Conservation (phyloP, 139 green algal species). For the Picochlorum costavermella region DNA sequence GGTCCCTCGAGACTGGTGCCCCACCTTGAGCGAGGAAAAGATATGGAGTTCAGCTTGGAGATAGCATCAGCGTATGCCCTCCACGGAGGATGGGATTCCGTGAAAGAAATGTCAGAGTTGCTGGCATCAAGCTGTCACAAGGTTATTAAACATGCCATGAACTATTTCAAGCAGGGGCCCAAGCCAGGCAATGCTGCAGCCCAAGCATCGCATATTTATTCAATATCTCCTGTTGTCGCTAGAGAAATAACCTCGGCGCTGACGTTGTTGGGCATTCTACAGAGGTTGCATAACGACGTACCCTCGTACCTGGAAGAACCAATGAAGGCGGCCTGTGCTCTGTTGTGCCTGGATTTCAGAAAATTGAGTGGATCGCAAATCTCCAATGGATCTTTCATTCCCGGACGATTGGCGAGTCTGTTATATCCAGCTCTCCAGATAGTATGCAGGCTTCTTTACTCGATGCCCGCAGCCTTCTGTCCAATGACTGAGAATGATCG, state of each 20-base stretch:
- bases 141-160: not conserved
- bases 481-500: constrained; percentile 4
- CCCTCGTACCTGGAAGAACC: constrained; percentile 16
- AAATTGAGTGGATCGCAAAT: not conserved
- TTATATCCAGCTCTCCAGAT: constrained; percentile 5
- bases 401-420: not conserved
- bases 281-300: not conserved
- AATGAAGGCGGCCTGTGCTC: constrained; percentile 7
- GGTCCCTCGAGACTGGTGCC: constrained; percentile 33
- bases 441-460: constrained; percentile 19
- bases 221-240: constrained; percentile 5
- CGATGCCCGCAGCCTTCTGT: constrained; percentile 4
- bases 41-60: constrained; percentile 39
- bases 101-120: constrained; percentile 7
- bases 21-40: constrained; percentile 43
- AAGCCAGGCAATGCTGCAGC: constrained; percentile 2
- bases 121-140: constrained; percentile 8
- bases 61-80: constrained; percentile 58
- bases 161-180: not conserved
- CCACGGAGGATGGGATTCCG: constrained; percentile 22
- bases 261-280: constrained; percentile 2
- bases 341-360: constrained; percentile 13
- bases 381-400: not conserved
- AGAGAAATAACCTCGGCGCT: constrained; percentile 10
- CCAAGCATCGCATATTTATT: constrained; percentile 3